Evolutionary conservation across 176 grass and related monocot species (phyloP).

Genomic region (Phragmites australis): DNA sequence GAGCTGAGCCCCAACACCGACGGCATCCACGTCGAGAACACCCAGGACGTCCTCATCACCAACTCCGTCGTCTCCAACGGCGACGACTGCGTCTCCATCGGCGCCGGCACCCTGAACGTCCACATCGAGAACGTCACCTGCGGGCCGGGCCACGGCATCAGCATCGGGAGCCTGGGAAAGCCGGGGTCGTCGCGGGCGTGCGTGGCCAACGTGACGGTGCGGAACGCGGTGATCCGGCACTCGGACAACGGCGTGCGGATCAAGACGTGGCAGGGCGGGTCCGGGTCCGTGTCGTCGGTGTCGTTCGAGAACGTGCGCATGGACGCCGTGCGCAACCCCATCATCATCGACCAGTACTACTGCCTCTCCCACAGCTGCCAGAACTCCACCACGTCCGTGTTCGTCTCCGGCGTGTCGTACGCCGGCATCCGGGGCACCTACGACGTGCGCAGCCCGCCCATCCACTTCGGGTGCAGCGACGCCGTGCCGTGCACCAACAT

Average conservation of each 20-base stretch:
- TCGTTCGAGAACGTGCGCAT: conserved; percentile 77
- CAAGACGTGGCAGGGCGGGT: conserved; percentile 99
- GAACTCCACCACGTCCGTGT: conserved; percentile 72
- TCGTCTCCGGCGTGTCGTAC: conserved; percentile 71
- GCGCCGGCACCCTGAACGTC: conserved; percentile 69
- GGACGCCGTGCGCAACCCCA: conserved; percentile 92
- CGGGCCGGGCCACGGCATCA: conserved; percentile 83
- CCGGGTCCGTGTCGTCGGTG: conserved; percentile 67
- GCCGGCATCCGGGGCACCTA: conserved; percentile 80
- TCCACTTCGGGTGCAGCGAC: conserved; percentile 94
- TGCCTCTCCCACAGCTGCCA: conserved; percentile 72
- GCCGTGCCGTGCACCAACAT: conserved; percentile 44
- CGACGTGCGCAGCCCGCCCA: conserved; percentile 65
- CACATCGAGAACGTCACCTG: conserved; percentile 97
- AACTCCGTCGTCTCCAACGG: conserved; percentile 80
- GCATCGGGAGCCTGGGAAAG: conserved; percentile 77
- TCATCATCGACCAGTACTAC: conserved; percentile 99
- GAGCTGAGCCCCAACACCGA: conserved; percentile 87
- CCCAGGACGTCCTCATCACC: conserved; percentile 59
- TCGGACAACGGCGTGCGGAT: conserved; percentile 91
- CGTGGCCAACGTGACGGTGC: conserved; percentile 83
- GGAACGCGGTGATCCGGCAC: conserved; percentile 66
- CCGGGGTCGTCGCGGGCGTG: conserved; percentile 54
- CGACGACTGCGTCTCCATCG: conserved; percentile 97
- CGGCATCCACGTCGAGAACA: conserved; percentile 93